phyloP scores from a whole-genome alignment of 1,284 basidiomycete genomes.

The Naganishia liquefaciens region DNA sequence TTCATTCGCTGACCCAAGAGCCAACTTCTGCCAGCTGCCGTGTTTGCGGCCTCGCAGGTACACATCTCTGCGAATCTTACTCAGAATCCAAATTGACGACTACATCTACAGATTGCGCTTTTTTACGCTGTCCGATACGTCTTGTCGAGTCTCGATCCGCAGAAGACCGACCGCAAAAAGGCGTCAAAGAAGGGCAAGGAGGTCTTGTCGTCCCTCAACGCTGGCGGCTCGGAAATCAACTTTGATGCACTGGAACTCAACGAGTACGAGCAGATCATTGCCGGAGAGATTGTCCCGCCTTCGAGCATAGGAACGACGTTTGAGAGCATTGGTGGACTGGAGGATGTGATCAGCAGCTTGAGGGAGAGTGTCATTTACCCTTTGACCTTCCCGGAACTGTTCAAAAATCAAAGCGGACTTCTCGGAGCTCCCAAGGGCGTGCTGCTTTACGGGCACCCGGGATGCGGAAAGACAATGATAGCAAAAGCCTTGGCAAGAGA shows the following conservation, averaged over 20 bases:
- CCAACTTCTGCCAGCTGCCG: constrained; percentile 56
- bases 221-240: constrained; percentile 47
- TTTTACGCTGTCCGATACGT: constrained; percentile 53
- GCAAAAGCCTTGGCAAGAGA: constrained; percentile 95
- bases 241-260: constrained; percentile 58
- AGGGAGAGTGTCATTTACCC: constrained; percentile 97
- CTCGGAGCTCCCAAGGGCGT: constrained; percentile 65
- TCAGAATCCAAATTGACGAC: neutral
- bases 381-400: constrained; percentile 86
- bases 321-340: constrained; percentile 79
- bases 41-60: constrained; percentile 67
- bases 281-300: constrained; percentile 58
- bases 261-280: constrained; percentile 60
- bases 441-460: constrained; percentile 84
- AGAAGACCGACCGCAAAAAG: constrained; percentile 45
- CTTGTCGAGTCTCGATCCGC: constrained; percentile 47
- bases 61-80: constrained; percentile 40
- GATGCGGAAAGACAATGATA: constrained; percentile 92
- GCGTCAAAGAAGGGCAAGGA: constrained; percentile 49
- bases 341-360: constrained; percentile 84
- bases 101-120: constrained; percentile 43
- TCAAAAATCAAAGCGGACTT: constrained; percentile 67
- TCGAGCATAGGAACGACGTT: constrained; percentile 58
- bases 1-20: too few species aligned
- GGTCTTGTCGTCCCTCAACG: constrained; percentile 42